These are phyloP conservation scores for Rosa chinensis DNA, from an alignment of 306 rosid species.

Conservation along the genomic window DNA sequence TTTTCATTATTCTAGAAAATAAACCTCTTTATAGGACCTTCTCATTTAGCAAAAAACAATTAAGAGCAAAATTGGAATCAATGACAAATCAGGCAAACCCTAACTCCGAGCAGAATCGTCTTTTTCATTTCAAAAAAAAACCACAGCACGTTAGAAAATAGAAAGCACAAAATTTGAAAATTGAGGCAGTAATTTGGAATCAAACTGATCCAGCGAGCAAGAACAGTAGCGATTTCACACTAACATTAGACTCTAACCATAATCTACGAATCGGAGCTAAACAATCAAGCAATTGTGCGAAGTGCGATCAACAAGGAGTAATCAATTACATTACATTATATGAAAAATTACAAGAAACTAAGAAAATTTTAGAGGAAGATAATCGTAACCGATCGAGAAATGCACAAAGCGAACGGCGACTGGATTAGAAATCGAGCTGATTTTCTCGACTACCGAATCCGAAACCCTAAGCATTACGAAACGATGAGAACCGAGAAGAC, in stretches of 20 bases:
- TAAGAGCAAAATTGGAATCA: neutral
- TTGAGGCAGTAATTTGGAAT: neutral
- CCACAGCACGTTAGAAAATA: neutral
- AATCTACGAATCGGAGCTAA: neutral
- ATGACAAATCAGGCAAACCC: neutral
- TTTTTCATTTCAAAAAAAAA: neutral
- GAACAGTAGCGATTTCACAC: neutral
- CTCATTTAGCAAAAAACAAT: neutral
- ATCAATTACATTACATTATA: constrained; percentile 13
- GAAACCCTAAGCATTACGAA: neutral
- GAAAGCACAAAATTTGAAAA: neutral
- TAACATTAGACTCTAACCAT: neutral
- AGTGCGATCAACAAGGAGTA: neutral
- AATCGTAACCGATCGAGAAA: constrained; percentile 2
- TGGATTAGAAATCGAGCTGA: neutral
- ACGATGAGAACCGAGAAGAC: neutral
- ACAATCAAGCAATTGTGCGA: neutral
- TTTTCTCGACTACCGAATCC: neutral
- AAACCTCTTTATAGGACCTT: neutral
- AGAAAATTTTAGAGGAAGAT: constrained; percentile 7
- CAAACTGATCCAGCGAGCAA: neutral
- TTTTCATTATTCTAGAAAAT: neutral
- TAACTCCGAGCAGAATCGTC: neutral
- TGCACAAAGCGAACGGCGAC: neutral
- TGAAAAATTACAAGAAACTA: constrained; percentile 12